Percentiles rank a stretch among this genome's conserved stretches.
phyloP scores from a whole-genome alignment of 2,329 filamentous ascomycete species.

The Ophiostoma australiae region DNA sequence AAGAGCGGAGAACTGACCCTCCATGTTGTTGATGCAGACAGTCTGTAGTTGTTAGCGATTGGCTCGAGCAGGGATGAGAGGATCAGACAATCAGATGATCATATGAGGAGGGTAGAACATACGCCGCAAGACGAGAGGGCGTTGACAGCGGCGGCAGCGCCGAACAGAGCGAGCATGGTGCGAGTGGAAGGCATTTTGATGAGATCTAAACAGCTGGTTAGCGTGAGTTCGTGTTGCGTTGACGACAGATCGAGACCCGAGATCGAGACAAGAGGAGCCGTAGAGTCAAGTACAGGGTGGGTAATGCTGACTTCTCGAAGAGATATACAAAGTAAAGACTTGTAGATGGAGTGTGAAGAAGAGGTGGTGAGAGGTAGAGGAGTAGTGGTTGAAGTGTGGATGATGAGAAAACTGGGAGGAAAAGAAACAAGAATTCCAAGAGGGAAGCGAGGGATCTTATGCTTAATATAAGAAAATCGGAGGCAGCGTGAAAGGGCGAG shows the following conservation, averaged over 20 bases:
- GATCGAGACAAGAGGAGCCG: neutral
- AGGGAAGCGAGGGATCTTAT: conserved; percentile 7
- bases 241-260: neutral
- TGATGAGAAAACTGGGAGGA: conserved; percentile 16
- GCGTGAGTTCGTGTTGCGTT: conserved; percentile 31
- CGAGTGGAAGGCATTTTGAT: conserved; percentile 42
- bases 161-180: conserved; percentile 37
- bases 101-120: conserved; percentile 29
- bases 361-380: neutral
- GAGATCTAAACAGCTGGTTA: conserved; percentile 29
- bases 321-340: conserved; percentile 12
- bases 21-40: conserved; percentile 49
- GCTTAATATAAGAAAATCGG: conserved; percentile 16
- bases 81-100: too few species aligned
- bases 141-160: conserved; percentile 37
- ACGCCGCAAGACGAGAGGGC: conserved; percentile 51
- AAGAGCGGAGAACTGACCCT: conserved; percentile 42
- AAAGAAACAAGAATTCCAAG: conserved; percentile 8
- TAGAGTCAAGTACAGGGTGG: neutral
- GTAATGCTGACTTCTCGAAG: conserved; percentile 12
- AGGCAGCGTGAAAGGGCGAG: neutral
- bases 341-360: conserved; percentile 1
- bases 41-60: conserved; percentile 35
- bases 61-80: neutral
- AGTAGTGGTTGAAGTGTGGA: neutral